Percentiles rank a stretch among this genome's conserved stretches.
Evolutionary conservation across 352 stramenopile genomes (phyloP).

Genomic region (Phytophthora boehmeriae): DNA sequence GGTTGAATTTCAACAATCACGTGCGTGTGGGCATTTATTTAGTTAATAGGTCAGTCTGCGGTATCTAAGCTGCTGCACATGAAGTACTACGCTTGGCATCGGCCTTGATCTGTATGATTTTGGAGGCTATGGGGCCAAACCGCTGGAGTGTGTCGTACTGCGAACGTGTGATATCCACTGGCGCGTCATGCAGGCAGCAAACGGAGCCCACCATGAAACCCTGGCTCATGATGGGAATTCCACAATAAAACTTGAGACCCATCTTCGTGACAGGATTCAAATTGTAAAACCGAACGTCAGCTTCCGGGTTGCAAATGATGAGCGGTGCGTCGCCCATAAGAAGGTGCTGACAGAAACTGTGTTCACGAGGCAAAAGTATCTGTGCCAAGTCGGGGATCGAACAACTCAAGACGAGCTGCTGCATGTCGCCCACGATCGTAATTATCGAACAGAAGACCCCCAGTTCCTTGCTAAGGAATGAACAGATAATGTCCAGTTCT

Average conservation of each 20-base stretch:
- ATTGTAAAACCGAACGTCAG: slow-evolving; percentile 64
- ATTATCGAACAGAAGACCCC: slow-evolving; percentile 58
- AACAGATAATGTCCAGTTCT: slow-evolving; percentile 68
- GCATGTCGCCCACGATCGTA: slow-evolving; percentile 57
- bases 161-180: slow-evolving; percentile 18
- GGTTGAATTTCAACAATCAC: too few relatives aligned
- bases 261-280: slow-evolving; percentile 37
- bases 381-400: slow-evolving; percentile 41
- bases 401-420: slow-evolving; percentile 53
- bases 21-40: too few relatives aligned
- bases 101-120: slow-evolving; percentile 39
- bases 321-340: slow-evolving; percentile 66
- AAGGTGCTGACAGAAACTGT: slow-evolving; percentile 67
- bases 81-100: slow-evolving; percentile 30
- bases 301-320: slow-evolving; percentile 41
- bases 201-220: slow-evolving; percentile 18
- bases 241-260: slow-evolving; percentile 62
- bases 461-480: slow-evolving; percentile 53
- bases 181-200: slow-evolving; percentile 14
- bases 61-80: too few relatives aligned
- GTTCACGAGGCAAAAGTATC: slow-evolving; percentile 42
- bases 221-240: slow-evolving; percentile 46
- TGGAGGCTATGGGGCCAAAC: slow-evolving; percentile 45
- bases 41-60: too few relatives aligned
- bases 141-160: slow-evolving; percentile 23